Evolutionary conservation across 169 alveolate species (phyloP).

Genomic region (Plasmodium blacklocki): DNA sequence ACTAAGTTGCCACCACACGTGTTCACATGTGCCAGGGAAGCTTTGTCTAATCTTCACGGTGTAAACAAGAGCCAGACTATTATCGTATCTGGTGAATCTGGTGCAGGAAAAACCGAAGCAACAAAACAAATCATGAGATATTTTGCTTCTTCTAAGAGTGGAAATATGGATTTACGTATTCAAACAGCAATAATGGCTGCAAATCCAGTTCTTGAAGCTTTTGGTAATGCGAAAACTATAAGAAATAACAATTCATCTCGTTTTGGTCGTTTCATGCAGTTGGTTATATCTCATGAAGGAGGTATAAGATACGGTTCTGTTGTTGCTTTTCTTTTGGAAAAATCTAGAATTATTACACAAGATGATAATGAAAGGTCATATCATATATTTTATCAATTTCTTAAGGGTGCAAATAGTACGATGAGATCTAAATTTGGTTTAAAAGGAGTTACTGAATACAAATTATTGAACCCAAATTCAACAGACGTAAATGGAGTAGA

Average conservation of each 20-base stretch:
- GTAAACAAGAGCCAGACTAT: constrained; percentile 93
- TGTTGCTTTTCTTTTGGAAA: constrained; percentile 95
- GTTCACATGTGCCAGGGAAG: constrained; percentile 90
- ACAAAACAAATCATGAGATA: constrained; percentile 95
- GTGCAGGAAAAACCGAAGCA: constrained; percentile 99
- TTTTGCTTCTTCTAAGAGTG: constrained; percentile 89
- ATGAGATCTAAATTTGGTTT: constrained; percentile 86
- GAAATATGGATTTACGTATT: constrained; percentile 82
- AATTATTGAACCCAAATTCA: constrained; percentile 90
- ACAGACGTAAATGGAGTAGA: constrained; percentile 93
- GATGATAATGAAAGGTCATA: constrained; percentile 95
- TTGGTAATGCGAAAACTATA: constrained; percentile 99
- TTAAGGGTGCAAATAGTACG: constrained; percentile 91
- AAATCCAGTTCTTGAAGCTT: constrained; percentile 98
- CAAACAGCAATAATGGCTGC: constrained; percentile 94
- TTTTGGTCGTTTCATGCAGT: constrained; percentile 98
- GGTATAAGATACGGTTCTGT: constrained; percentile 94
- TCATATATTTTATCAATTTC: constrained; percentile 97
- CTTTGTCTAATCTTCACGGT: constrained; percentile 91
- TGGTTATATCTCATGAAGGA: constrained; percentile 90
- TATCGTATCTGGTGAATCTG: constrained; percentile 98
- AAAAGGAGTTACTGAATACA: constrained; percentile 82
- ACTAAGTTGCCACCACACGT: constrained; percentile 90
- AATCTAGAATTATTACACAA: constrained; percentile 96
- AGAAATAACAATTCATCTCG: constrained; percentile 98